Conservation (phyloP, 225 moss, liverwort and hornwort genomes). For the Climacium dendroides region DNA sequence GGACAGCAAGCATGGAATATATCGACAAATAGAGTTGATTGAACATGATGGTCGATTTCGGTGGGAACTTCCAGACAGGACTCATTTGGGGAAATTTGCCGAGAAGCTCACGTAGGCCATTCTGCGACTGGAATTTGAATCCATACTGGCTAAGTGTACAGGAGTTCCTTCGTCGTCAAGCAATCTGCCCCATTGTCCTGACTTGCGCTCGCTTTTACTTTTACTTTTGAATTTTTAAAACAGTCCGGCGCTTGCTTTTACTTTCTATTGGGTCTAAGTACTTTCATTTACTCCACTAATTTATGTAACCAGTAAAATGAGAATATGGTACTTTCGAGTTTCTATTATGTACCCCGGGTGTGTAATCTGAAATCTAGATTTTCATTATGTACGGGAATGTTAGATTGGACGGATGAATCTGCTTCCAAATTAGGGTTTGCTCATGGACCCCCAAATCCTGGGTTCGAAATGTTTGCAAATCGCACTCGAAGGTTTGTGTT, state of each 20-base stretch:
- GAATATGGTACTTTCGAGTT: not conserved
- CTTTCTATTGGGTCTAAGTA: not conserved
- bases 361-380: too few species aligned
- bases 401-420: not conserved
- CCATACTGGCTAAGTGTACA: not conserved
- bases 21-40: not conserved
- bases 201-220: not conserved
- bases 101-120: not conserved
- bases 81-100: not conserved
- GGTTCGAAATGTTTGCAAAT: not conserved
- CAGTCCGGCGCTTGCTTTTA: not conserved
- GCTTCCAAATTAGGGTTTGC: not conserved
- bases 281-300: not conserved
- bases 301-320: not conserved
- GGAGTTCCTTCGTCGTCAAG: not conserved
- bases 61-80: not conserved
- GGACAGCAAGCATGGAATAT: not conserved
- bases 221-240: not conserved
- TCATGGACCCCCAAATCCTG: not conserved
- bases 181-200: not conserved
- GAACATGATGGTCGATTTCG: not conserved
- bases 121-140: not conserved
- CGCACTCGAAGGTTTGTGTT: not conserved
- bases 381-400: rapidly evolving
- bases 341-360: not conserved